Conservation (phyloP, 495 filamentous ascomycete genomes). For the Coniosporium apollinis region DNA sequence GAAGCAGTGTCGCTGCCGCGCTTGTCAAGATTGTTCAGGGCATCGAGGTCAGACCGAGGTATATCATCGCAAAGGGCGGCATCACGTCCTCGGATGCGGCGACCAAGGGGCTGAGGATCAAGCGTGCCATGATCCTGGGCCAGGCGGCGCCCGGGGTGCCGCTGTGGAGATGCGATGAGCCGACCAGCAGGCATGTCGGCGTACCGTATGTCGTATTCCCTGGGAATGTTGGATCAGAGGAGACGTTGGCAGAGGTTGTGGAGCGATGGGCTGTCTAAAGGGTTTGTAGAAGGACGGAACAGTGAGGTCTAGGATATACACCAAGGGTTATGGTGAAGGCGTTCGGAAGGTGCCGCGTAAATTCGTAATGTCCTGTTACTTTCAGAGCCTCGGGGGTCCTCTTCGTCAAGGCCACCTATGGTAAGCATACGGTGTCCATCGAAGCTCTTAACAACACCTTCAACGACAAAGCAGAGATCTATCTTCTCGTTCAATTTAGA, state of each 20-base stretch:
- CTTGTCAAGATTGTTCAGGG: conserved; percentile 26
- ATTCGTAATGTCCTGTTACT: too few species aligned
- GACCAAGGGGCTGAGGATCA: conserved; percentile 35
- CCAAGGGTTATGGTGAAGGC: too few species aligned
- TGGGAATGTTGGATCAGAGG: conserved; percentile 38
- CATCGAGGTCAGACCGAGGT: conserved; percentile 31
- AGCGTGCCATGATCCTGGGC: conserved; percentile 34
- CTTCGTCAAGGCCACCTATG: too few species aligned
- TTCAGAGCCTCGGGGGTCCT: too few species aligned
- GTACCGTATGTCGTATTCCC: conserved; percentile 39
- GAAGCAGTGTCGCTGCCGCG: conserved; percentile 27
- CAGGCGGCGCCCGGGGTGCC: conserved; percentile 39
- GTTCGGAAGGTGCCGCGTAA: too few species aligned
- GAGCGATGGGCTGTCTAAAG: conserved; percentile 15
- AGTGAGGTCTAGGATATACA: too few species aligned
- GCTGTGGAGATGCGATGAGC: conserved; percentile 37
- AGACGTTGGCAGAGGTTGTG: conserved; percentile 17
- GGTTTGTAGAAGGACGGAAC: too few species aligned
- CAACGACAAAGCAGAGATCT: too few species aligned
- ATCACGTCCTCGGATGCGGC: conserved; percentile 38
- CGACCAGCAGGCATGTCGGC: conserved; percentile 27
- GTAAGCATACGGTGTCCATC: too few species aligned
- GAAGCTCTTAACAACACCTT: too few species aligned
- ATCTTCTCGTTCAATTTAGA: too few species aligned
- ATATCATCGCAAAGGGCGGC: conserved; percentile 39